Conservation (phyloP, 1,139 yeast genomes). For the Geotrichum phurueaensis region DNA sequence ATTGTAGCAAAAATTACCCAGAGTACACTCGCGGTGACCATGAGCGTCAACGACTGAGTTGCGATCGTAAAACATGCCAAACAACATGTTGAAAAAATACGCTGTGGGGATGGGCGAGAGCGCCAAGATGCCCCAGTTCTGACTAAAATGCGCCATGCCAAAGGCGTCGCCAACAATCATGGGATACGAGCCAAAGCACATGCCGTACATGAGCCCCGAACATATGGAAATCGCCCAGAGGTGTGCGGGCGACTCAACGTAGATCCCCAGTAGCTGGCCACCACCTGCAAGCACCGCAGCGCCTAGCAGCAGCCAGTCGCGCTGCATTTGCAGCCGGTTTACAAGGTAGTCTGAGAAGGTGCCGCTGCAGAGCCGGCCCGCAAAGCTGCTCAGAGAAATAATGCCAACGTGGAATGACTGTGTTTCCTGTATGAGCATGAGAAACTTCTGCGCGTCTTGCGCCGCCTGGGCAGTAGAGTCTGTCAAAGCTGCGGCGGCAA, state of each 20-base stretch:
- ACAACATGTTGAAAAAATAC: constrained; percentile 32
- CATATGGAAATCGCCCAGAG: constrained; percentile 47
- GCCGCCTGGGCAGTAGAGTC: constrained; percentile 26
- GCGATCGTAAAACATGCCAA: constrained; percentile 34
- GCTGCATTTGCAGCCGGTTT: constrained; percentile 46
- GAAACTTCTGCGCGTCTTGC: constrained; percentile 18
- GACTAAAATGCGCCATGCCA: constrained; percentile 62
- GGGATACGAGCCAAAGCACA: constrained; percentile 70
- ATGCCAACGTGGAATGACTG: constrained; percentile 68
- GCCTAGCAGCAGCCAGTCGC: constrained; percentile 59
- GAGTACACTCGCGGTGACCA: constrained; percentile 23
- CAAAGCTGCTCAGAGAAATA: constrained; percentile 56
- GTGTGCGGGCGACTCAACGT: constrained; percentile 26
- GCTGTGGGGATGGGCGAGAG: constrained; percentile 35
- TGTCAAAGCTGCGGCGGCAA: constrained; percentile 44
- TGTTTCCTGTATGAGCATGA: constrained; percentile 34
- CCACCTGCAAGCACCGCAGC: constrained; percentile 41
- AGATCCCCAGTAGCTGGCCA: constrained; percentile 22
- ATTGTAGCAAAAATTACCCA: constrained; percentile 25
- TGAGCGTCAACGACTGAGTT: constrained; percentile 25
- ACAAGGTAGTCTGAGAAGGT: constrained; percentile 54
- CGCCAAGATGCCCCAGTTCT: constrained; percentile 64
- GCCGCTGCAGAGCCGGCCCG: constrained; percentile 61
- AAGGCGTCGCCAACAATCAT: constrained; percentile 67
- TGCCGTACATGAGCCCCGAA: constrained; percentile 68